Conservation (phyloP, 2,329 filamentous ascomycete genomes). For the Cytospora paraplurivora region DNA sequence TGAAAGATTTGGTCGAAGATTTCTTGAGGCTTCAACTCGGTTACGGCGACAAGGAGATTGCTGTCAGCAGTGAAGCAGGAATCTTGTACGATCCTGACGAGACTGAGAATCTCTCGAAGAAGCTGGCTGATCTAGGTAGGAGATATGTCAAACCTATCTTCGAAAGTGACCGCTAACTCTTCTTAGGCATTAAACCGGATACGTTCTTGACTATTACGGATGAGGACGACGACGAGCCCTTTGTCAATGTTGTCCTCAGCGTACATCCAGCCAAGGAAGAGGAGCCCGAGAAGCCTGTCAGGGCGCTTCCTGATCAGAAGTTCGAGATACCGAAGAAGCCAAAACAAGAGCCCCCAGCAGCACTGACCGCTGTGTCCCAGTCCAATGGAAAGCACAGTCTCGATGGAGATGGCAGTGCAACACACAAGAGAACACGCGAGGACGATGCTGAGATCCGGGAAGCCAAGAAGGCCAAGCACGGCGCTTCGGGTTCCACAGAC, state of each 20-base stretch:
- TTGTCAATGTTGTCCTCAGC: slow-evolving; percentile 78
- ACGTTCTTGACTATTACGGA: slow-evolving; percentile 85
- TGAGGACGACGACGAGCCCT: slow-evolving; percentile 71
- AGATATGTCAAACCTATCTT: not conserved
- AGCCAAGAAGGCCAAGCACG: slow-evolving; percentile 50
- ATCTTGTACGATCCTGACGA: slow-evolving; percentile 90
- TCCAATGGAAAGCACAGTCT: slow-evolving; percentile 45
- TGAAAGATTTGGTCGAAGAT: slow-evolving; percentile 77
- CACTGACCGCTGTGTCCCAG: slow-evolving; percentile 44
- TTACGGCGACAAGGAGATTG: slow-evolving; percentile 78
- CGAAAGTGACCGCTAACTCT: slow-evolving; percentile 6
- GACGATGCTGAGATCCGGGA: slow-evolving; percentile 45
- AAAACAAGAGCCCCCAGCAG: slow-evolving; percentile 45
- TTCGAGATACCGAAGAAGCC: slow-evolving; percentile 56
- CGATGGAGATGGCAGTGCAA: slow-evolving; percentile 42
- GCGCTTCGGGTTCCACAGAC: slow-evolving; percentile 37
- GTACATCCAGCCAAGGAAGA: slow-evolving; percentile 57
- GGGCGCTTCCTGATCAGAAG: slow-evolving; percentile 46
- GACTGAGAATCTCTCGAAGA: slow-evolving; percentile 81
- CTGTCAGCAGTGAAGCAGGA: slow-evolving; percentile 71
- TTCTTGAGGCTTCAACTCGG: slow-evolving; percentile 71
- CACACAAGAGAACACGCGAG: slow-evolving; percentile 50
- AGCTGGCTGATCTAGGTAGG: slow-evolving; percentile 72
- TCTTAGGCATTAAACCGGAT: slow-evolving; percentile 66
- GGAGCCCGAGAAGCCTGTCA: slow-evolving; percentile 57